Evolutionary conservation across 2,329 filamentous ascomycete genomes (phyloP).

Genomic region (Fusarium decemcellulare): DNA sequence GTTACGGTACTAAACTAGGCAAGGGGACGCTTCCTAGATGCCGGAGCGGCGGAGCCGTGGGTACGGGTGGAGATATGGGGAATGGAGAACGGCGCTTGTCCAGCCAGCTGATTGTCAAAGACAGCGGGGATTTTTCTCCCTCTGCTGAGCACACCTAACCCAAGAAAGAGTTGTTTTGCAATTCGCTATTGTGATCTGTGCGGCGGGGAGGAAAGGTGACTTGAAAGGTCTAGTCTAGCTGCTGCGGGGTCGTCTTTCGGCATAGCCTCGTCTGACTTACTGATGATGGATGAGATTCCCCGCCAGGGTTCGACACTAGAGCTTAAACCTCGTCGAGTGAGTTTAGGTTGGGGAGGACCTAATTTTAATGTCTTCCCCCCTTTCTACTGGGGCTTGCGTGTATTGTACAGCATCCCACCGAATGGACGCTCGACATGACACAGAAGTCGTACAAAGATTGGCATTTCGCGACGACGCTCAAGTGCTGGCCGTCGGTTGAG

Average conservation of each 20-base stretch:
- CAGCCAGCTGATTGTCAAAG: conserved; percentile 15
- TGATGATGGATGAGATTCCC: conserved; percentile 9
- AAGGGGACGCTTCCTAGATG: conserved; percentile 22
- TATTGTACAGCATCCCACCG: not conserved
- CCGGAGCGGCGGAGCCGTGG: conserved; percentile 17
- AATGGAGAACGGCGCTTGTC: conserved; percentile 23
- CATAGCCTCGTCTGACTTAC: conserved; percentile 1
- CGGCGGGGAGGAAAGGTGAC: not conserved
- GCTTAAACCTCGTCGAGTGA: not conserved
- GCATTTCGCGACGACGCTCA: conserved; percentile 5
- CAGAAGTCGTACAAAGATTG: not conserved
- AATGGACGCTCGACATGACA: not conserved
- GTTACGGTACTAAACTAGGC: conserved; percentile 18
- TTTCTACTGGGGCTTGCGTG: not conserved
- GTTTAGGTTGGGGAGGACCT: conserved; percentile 2
- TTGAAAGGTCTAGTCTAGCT: not conserved
- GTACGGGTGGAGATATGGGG: conserved; percentile 21
- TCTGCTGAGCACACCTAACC: not conserved
- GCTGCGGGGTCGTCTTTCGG: not conserved
- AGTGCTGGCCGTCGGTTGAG: not conserved
- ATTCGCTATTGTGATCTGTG: conserved; percentile 9
- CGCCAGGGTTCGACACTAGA: conserved; percentile 11
- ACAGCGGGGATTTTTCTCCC: no score
- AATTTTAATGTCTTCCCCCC: no score
- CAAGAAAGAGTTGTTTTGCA: not conserved